Evolutionary conservation across 495 filamentous ascomycete species (phyloP).

Genomic region (Aspergillus avenaceus): DNA sequence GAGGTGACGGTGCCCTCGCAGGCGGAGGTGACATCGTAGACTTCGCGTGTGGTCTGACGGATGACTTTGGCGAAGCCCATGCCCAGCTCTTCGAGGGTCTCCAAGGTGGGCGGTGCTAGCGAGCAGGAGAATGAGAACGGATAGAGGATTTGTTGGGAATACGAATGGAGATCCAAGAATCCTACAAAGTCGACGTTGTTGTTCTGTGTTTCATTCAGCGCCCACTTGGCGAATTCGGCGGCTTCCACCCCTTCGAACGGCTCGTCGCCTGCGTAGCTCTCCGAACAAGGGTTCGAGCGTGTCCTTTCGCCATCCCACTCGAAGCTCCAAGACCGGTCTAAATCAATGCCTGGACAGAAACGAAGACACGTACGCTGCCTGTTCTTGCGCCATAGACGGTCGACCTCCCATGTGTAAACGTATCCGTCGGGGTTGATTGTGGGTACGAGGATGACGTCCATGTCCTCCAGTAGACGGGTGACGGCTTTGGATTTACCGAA

Average conservation of each 20-base stretch:
- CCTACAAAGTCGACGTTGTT: slow-evolving; percentile 71
- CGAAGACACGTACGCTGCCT: slow-evolving; percentile 76
- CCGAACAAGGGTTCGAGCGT: slow-evolving; percentile 81
- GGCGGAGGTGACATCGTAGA: slow-evolving; percentile 78
- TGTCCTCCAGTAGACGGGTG: slow-evolving; percentile 71
- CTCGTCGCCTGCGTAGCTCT: slow-evolving; percentile 79
- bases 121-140: slow-evolving; percentile 86
- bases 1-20: slow-evolving; percentile 71
- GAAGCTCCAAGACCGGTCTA: slow-evolving; percentile 82
- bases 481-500: slow-evolving; percentile 65
- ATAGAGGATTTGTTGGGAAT: slow-evolving; percentile 92
- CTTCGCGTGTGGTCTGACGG: slow-evolving; percentile 65
- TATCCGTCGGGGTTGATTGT: slow-evolving; percentile 93
- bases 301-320: slow-evolving; percentile 71
- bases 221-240: slow-evolving; percentile 73
- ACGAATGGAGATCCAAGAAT: slow-evolving; percentile 89
- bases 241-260: slow-evolving; percentile 86
- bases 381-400: slow-evolving; percentile 95
- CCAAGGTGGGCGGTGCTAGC: slow-evolving; percentile 72
- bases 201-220: slow-evolving; percentile 70
- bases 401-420: slow-evolving; percentile 85
- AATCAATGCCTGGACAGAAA: slow-evolving; percentile 82
- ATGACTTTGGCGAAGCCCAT: slow-evolving; percentile 90
- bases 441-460: slow-evolving; percentile 86
- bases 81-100: slow-evolving; percentile 87